phyloP scores from a whole-genome alignment of 257 asterid species.

The Nicotiana attenuata region DNA sequence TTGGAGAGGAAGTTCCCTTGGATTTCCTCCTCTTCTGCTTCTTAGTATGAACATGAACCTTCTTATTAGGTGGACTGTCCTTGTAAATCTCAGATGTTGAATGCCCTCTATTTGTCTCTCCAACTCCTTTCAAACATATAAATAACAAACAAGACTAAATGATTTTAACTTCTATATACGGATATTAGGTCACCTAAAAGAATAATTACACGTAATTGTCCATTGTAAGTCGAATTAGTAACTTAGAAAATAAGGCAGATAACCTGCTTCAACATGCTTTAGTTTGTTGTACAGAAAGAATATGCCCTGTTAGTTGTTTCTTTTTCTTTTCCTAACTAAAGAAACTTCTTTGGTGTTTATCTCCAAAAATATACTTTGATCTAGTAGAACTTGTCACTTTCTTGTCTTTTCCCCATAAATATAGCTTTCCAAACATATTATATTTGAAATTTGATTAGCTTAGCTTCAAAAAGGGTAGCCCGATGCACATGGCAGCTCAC shows the following conservation, averaged over 20 bases:
- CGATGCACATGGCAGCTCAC: too few species aligned
- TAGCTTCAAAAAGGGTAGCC: too few species aligned
- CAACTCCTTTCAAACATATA: conserved; percentile 37
- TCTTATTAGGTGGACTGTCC: conserved; percentile 24
- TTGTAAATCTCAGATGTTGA: conserved; percentile 35
- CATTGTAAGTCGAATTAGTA: not conserved
- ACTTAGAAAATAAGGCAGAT: not conserved
- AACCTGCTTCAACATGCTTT: not conserved
- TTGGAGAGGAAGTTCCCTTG: conserved; percentile 44
- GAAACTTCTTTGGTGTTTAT: too few species aligned
- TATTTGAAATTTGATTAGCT: not conserved
- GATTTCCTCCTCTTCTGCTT: conserved; percentile 60
- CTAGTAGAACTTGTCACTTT: too few species aligned
- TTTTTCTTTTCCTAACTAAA: too few species aligned
- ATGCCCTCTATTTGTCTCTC: conserved; percentile 31
- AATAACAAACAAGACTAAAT: not conserved
- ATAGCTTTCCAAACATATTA: too few species aligned
- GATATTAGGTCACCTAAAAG: not conserved
- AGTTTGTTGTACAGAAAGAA: too few species aligned
- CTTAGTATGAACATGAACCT: conserved; percentile 20
- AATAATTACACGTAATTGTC: not conserved
- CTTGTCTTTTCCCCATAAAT: too few species aligned
- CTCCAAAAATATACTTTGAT: too few species aligned
- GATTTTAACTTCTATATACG: not conserved
- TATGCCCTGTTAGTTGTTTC: too few species aligned